Conservation (phyloP, 2,329 filamentous ascomycete genomes). For the Calonectria crousiana region DNA sequence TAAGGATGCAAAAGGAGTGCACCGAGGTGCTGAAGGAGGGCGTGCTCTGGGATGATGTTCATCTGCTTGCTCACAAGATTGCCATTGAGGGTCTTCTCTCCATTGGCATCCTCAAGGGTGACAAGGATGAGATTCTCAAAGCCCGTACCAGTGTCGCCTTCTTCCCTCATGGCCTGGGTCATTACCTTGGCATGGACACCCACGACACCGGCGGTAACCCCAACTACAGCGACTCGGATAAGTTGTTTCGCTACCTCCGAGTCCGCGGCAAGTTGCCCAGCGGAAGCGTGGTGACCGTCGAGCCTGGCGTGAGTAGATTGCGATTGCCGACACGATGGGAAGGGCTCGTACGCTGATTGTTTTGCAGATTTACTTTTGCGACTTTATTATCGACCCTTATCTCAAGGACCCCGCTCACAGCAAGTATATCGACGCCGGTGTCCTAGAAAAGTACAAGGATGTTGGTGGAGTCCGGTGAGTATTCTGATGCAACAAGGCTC, state of each 20-base stretch:
- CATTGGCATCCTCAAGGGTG: constrained; percentile 79
- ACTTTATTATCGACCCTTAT: constrained; percentile 87
- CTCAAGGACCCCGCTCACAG: constrained; percentile 78
- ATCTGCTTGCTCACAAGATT: constrained; percentile 82
- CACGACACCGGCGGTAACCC: constrained; percentile 87
- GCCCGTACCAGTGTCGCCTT: constrained; percentile 88
- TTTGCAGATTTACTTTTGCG: constrained; percentile 84
- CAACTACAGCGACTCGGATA: constrained; percentile 82
- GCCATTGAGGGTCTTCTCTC: constrained; percentile 83
- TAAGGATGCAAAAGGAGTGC: constrained; percentile 86
- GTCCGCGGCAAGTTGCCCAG: constrained; percentile 81
- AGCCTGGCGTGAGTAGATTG: constrained; percentile 78
- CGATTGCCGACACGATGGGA: too few species aligned
- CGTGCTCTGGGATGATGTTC: constrained; percentile 84
- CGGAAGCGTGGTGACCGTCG: constrained; percentile 90
- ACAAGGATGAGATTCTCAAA: constrained; percentile 79
- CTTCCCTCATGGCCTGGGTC: constrained; percentile 90
- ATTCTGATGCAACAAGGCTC: background rate
- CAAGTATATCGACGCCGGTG: constrained; percentile 80
- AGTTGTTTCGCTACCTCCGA: constrained; percentile 88
- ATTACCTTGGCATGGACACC: constrained; percentile 93
- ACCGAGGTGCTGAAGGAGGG: constrained; percentile 80
- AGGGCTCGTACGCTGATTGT: constrained; percentile 5
- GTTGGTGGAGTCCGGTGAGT: constrained; percentile 79
- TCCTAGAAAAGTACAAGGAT: constrained; percentile 84